Evolutionary conservation across 805 yeast species (phyloP).

Genomic region (Candida ficus): DNA sequence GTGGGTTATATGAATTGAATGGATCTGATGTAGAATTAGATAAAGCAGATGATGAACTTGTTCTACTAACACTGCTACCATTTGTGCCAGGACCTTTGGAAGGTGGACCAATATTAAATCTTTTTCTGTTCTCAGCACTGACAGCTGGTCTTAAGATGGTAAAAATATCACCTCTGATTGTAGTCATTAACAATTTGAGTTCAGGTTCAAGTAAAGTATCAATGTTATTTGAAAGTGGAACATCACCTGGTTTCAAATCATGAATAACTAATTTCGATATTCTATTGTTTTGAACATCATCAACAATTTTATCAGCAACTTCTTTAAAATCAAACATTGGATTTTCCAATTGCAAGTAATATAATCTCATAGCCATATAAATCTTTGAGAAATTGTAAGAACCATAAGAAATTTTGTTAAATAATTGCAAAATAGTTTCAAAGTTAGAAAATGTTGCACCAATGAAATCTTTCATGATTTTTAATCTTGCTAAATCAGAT

Average conservation of each 20-base stretch:
- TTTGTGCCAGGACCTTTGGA: too few species aligned
- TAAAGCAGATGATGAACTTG: background rate
- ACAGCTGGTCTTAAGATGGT: conserved; percentile 17
- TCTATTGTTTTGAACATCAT: conserved; percentile 1
- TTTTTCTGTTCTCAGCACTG: background rate
- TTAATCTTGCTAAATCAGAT: conserved; percentile 7
- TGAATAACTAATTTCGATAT: conserved; percentile 5
- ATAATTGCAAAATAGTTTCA: conserved; percentile 14
- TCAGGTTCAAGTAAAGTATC: conserved; percentile 16
- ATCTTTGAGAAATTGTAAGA: conserved; percentile 18
- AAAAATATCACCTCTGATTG: conserved; percentile 9
- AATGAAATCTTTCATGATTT: conserved; percentile 10
- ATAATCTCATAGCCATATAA: conserved; percentile 12
- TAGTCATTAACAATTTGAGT: conserved; percentile 9
- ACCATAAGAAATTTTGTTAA: conserved; percentile 10
- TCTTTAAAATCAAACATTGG: conserved; percentile 18
- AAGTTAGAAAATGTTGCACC: conserved; percentile 6
- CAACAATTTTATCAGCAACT: conserved; percentile 4
- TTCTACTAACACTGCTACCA: background rate
- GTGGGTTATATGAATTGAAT: conserved; percentile 1
- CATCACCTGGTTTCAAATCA: conserved; percentile 13
- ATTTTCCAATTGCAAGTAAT: conserved; percentile 13
- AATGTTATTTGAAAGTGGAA: conserved; percentile 16
- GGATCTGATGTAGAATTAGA: background rate
- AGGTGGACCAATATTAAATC: too few species aligned